These are phyloP conservation scores for Tulasnella sp. DNA, from an alignment of 768 basidiomycete genomes.

Conservation along the genomic window DNA sequence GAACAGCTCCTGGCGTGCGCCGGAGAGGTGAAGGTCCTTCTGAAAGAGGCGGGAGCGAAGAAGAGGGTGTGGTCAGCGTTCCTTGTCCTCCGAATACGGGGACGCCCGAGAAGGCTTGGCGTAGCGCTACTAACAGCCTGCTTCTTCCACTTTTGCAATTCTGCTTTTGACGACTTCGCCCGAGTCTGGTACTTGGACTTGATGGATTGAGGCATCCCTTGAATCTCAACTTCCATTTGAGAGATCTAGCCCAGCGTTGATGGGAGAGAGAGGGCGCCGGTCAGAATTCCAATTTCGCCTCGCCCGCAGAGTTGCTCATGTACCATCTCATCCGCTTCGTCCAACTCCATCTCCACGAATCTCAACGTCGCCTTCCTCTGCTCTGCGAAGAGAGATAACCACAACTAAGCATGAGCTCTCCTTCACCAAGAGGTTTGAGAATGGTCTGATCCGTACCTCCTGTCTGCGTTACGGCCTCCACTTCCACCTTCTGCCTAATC, in stretches of 20 bases:
- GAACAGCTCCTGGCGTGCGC: constrained; percentile 70
- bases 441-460: constrained; percentile 53
- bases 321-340: constrained; percentile 98
- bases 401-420: background rate
- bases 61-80: background rate
- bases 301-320: constrained; percentile 33
- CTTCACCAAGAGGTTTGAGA: background rate
- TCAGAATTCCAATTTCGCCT: constrained; percentile 11
- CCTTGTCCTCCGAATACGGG: too few species aligned
- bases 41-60: constrained; percentile 30
- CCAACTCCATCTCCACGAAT: constrained; percentile 89
- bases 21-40: constrained; percentile 67
- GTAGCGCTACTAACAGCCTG: constrained; percentile 41
- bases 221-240: constrained; percentile 99
- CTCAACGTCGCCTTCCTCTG: constrained; percentile 67
- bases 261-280: background rate
- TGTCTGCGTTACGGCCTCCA: constrained; percentile 58
- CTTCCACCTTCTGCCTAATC: constrained; percentile 73
- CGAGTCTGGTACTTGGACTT: constrained; percentile 71
- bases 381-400: constrained; percentile 42
- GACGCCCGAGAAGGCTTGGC: background rate
- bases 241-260: constrained; percentile 58
- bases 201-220: constrained; percentile 85
- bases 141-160: constrained; percentile 77
- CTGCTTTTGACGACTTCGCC: constrained; percentile 68